Percentiles rank a stretch among this genome's conserved stretches.
Evolutionary conservation across 192 early-diverging fungal genomes (phyloP).

Genomic region (Oehlia diaphana): DNA sequence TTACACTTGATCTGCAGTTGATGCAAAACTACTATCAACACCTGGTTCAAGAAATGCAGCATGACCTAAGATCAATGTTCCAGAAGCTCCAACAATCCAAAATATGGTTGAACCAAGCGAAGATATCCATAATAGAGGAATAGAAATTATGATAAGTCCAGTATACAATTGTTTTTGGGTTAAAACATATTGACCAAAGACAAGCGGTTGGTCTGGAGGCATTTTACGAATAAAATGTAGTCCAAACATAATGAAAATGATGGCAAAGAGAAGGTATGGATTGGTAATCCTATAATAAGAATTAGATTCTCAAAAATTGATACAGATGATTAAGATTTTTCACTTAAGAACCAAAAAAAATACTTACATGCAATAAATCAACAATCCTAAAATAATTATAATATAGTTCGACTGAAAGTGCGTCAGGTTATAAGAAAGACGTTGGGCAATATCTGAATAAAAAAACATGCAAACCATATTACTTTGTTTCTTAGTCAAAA

Average conservation of each 20-base stretch:
- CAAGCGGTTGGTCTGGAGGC: slow-evolving; percentile 40
- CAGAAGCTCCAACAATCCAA: slow-evolving; percentile 63
- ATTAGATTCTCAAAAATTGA: not conserved
- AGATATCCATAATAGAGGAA: slow-evolving; percentile 55
- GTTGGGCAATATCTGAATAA: slow-evolving; percentile 40
- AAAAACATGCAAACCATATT: not conserved
- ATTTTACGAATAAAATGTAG: slow-evolving; percentile 50
- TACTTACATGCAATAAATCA: slow-evolving; percentile 57
- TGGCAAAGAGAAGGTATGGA: slow-evolving; percentile 48
- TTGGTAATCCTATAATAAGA: slow-evolving; percentile 48
- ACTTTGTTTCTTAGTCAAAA: not conserved
- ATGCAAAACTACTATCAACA: slow-evolving; percentile 53
- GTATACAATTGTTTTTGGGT: slow-evolving; percentile 47
- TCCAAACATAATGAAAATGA: slow-evolving; percentile 49
- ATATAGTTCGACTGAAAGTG: slow-evolving; percentile 65
- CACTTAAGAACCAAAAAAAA: not conserved
- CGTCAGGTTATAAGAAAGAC: slow-evolving; percentile 55
- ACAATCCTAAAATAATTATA: slow-evolving; percentile 53
- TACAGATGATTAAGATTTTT: not conserved
- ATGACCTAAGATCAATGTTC: slow-evolving; percentile 55
- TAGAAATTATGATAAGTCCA: slow-evolving; percentile 40
- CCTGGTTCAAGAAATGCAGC: slow-evolving; percentile 58
- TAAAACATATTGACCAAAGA: slow-evolving; percentile 21
- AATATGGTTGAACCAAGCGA: slow-evolving; percentile 54
- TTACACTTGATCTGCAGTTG: slow-evolving; percentile 25